A percentile compares a stretch with the other conserved stretches of the same genome.
These are phyloP conservation scores for Avena eriantha DNA, from an alignment of 176 grass and related monocot genomes.

Conservation along the genomic window DNA sequence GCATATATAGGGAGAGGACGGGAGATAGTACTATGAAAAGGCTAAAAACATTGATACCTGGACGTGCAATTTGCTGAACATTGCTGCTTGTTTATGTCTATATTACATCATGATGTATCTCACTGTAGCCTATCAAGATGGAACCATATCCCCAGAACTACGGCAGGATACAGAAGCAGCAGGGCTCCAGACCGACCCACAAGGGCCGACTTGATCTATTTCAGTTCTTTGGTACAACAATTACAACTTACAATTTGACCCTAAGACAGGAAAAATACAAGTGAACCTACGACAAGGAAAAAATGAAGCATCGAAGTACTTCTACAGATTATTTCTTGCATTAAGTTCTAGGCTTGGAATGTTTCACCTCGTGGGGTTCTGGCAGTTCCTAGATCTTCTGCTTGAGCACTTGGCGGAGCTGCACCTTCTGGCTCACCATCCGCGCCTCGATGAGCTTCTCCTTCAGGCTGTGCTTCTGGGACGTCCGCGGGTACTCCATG, in stretches of 20 bases:
- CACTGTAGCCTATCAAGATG: slow-evolving; percentile 27
- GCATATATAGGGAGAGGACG: not conserved
- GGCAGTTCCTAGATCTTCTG: slow-evolving; percentile 76
- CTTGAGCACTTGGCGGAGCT: slow-evolving; percentile 90
- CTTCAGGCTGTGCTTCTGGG: slow-evolving; percentile 93
- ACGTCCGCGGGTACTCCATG: slow-evolving; percentile 78
- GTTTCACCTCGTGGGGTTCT: not conserved
- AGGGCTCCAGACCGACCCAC: slow-evolving; percentile 35
- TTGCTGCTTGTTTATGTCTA: slow-evolving; percentile 57
- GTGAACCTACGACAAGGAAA: slow-evolving; percentile 45
- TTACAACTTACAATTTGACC: slow-evolving; percentile 52
- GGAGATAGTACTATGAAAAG: not conserved
- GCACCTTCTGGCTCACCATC: slow-evolving; percentile 90
- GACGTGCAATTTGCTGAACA: slow-evolving; percentile 33
- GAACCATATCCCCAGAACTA: slow-evolving; percentile 33
- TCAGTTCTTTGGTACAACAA: slow-evolving; percentile 41
- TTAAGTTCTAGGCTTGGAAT: slow-evolving; percentile 43
- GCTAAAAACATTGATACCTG: not conserved
- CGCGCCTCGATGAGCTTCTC: slow-evolving; percentile 88
- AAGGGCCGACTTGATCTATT: slow-evolving; percentile 34
- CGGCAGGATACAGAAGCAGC: slow-evolving; percentile 55
- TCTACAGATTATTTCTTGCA: slow-evolving; percentile 52
- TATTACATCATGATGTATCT: slow-evolving; percentile 57
- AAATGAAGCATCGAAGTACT: slow-evolving; percentile 43
- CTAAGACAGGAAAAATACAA: slow-evolving; percentile 46